Percentiles rank a stretch among this genome's conserved stretches.
These are phyloP conservation scores for Bassia scoparia DNA, from an alignment of 148 eudicot genomes.

Conservation along the genomic window DNA sequence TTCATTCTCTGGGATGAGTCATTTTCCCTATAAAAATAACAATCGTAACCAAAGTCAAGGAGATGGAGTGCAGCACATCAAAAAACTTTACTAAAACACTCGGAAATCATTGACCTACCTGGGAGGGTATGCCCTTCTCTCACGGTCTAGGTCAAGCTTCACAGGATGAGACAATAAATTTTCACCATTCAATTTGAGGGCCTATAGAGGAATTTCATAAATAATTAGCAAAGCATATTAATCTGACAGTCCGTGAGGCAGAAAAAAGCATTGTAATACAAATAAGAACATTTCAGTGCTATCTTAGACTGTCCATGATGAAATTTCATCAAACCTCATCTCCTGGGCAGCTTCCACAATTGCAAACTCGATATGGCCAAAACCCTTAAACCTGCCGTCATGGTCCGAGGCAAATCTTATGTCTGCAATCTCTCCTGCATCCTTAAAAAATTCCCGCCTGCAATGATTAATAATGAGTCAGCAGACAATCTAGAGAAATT, in stretches of 20 bases:
- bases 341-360: conserved; percentile 65
- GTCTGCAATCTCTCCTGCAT: conserved; percentile 53
- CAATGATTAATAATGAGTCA: neutral
- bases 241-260: neutral
- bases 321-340: conserved; percentile 27
- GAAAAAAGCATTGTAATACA: neutral
- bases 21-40: conserved; percentile 28
- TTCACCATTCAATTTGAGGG: conserved; percentile 54
- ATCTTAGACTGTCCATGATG: neutral
- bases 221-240: too few species aligned
- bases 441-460: conserved; percentile 73
- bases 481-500: neutral
- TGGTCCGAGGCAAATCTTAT: conserved; percentile 50
- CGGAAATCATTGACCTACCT: conserved; percentile 35
- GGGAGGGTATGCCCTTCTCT: conserved; percentile 65
- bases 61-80: too few species aligned
- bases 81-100: too few species aligned
- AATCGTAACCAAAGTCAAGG: neutral
- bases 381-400: conserved; percentile 67
- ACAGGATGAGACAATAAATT: conserved; percentile 47
- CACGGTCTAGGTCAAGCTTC: conserved; percentile 62
- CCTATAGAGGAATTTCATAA: conserved; percentile 32
- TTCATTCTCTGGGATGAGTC: conserved; percentile 50
- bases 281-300: neutral
- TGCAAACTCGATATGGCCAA: conserved; percentile 85